Conservation (phyloP, 139 green algal genomes). For the Tetradesmus lagerheimii region DNA sequence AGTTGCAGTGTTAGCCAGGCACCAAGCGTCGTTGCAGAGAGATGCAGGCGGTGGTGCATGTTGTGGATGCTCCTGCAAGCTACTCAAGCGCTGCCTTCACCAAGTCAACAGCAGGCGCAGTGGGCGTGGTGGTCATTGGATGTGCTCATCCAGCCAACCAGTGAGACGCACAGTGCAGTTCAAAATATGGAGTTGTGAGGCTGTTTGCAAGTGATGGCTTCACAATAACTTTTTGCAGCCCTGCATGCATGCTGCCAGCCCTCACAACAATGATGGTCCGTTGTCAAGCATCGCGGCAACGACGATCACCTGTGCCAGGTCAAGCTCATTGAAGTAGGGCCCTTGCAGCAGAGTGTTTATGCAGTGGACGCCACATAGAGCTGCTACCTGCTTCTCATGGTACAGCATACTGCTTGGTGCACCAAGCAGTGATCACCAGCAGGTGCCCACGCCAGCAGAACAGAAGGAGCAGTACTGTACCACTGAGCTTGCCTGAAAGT, state of each 20-base stretch:
- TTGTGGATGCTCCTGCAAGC: too few relatives aligned
- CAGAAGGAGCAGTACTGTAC: background rate
- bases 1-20: background rate
- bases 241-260: background rate
- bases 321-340: conserved; percentile 81
- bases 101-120: too few relatives aligned
- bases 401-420: conserved; percentile 60
- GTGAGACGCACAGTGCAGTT: too few relatives aligned
- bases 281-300: background rate
- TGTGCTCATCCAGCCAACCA: too few relatives aligned
- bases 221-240: background rate
- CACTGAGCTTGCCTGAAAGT: background rate
- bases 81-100: too few relatives aligned
- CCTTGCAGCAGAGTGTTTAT: conserved; percentile 86
- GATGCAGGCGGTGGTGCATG: background rate
- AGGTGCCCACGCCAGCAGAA: background rate
- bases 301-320: conserved; percentile 61
- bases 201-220: background rate
- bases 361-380: conserved; percentile 87
- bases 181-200: too few relatives aligned
- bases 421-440: background rate
- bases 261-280: background rate
- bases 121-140: too few relatives aligned
- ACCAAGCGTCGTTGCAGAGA: background rate
- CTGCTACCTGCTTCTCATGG: conserved; percentile 77